A percentile compares a stretch with the other conserved stretches of the same genome.
Evolutionary conservation across 345 rosid species (phyloP).

Genomic region (Balakata baccata): DNA sequence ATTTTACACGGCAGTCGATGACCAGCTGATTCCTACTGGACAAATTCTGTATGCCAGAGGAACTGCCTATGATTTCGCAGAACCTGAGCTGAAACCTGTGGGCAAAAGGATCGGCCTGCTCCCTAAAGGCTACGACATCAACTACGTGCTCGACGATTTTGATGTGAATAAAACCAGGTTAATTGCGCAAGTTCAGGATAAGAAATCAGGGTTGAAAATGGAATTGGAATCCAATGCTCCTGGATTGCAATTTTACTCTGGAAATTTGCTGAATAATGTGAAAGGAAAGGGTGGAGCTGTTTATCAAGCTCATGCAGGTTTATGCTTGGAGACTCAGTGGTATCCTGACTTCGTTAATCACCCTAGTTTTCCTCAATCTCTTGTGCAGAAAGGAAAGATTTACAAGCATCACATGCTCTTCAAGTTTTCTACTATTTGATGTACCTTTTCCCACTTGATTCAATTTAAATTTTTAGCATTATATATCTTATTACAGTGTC

Average conservation of each 20-base stretch:
- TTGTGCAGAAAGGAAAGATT: constrained; percentile 43
- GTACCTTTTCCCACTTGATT: too few species aligned
- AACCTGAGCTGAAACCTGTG: constrained; percentile 42
- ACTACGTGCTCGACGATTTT: constrained; percentile 51
- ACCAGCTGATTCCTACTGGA: constrained; percentile 65
- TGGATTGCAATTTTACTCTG: constrained; percentile 71
- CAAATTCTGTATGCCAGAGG: constrained; percentile 47
- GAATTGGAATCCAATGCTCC: constrained; percentile 57
- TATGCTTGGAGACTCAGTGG: constrained; percentile 81
- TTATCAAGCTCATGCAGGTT: constrained; percentile 52
- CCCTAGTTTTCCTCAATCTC: constrained; percentile 63
- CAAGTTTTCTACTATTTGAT: constrained; percentile 34
- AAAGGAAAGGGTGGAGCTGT: constrained; percentile 67
- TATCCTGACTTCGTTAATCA: constrained; percentile 66
- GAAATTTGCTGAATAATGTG: constrained; percentile 30
- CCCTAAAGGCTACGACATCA: constrained; percentile 65
- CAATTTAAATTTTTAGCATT: too few species aligned
- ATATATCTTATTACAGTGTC: too few species aligned
- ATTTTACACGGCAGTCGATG: constrained; percentile 54
- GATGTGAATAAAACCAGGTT: constrained; percentile 28
- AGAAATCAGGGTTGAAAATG: constrained; percentile 59
- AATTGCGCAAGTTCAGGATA: constrained; percentile 51
- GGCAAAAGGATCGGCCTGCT: constrained; percentile 51
- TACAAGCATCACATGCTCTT: constrained; percentile 64
- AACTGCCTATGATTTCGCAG: constrained; percentile 74